Conservation (phyloP, 2,329 filamentous ascomycete genomes). For the Stromatinia cepivora region DNA sequence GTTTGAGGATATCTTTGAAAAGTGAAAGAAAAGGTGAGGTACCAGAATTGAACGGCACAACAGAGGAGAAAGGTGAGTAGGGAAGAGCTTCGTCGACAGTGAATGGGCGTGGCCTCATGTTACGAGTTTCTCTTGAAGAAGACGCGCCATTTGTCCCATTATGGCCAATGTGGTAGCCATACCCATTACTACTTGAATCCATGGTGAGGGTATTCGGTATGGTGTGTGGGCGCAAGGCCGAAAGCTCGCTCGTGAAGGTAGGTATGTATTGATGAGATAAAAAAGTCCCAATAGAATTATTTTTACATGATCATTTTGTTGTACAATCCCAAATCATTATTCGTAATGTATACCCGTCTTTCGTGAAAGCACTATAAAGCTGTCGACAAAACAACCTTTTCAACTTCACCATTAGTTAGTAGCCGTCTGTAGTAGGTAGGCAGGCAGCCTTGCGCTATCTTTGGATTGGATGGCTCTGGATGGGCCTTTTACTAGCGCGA, state of each 20-base stretch:
- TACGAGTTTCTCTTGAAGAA: neutral
- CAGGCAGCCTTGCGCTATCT: constrained; percentile 28
- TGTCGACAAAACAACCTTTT: neutral
- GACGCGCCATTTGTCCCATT: constrained; percentile 9
- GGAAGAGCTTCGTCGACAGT: constrained; percentile 74
- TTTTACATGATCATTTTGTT: constrained; percentile 12
- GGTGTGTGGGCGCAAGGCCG: constrained; percentile 7
- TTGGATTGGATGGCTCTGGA: constrained; percentile 6
- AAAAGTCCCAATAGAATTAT: neutral
- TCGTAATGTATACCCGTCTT: neutral
- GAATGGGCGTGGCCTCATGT: constrained; percentile 48
- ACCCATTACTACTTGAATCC: constrained; percentile 16
- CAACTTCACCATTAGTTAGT: constrained; percentile 6
- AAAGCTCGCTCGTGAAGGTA: neutral
- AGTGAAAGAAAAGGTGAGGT: constrained; percentile 12
- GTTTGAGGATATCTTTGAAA: constrained; percentile 12
- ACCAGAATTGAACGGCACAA: constrained; percentile 78
- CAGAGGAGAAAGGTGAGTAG: constrained; percentile 79
- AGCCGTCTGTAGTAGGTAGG: neutral
- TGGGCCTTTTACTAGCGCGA: constrained; percentile 2
- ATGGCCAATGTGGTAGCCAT: constrained; percentile 13
- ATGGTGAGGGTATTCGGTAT: constrained; percentile 9
- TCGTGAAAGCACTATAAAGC: neutral
- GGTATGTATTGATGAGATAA: neutral
- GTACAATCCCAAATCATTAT: neutral